Evolutionary conservation across 1,139 yeast genomes (phyloP).

Genomic region (Waltiozyma sp.): DNA sequence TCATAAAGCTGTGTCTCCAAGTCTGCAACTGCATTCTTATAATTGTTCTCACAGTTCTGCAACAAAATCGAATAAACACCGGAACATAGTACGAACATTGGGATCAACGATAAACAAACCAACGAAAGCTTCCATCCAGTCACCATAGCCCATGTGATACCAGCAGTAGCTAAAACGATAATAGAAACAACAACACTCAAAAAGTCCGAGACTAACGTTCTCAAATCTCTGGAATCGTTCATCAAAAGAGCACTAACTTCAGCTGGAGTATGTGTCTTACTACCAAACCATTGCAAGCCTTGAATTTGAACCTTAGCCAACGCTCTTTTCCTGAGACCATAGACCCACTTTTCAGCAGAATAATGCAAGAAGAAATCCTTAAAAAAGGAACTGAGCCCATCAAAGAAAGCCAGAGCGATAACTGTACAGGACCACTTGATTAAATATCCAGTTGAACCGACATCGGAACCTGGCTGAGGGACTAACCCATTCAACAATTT

Average conservation of each 20-base stretch:
- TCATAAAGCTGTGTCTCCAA: constrained; percentile 50
- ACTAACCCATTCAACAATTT: constrained; percentile 50
- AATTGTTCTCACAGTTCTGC: constrained; percentile 43
- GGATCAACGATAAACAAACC: constrained; percentile 68
- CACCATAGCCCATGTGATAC: constrained; percentile 65
- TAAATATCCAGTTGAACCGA: constrained; percentile 27
- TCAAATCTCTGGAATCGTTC: constrained; percentile 73
- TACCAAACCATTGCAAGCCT: constrained; percentile 43
- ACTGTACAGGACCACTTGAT: constrained; percentile 61
- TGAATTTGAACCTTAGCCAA: constrained; percentile 42
- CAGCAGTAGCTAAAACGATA: constrained; percentile 41
- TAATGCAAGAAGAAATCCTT: constrained; percentile 41
- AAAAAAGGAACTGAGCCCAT: constrained; percentile 46
- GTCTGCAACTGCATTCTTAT: constrained; percentile 44
- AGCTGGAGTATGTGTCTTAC: constrained; percentile 32
- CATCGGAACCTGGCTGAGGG: constrained; percentile 21
- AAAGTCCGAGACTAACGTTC: constrained; percentile 53
- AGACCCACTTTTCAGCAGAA: constrained; percentile 63
- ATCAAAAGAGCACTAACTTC: constrained; percentile 57
- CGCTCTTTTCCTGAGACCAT: constrained; percentile 36
- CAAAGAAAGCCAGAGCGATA: constrained; percentile 45
- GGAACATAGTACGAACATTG: constrained; percentile 44
- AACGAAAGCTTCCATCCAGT: constrained; percentile 84
- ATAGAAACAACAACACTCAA: constrained; percentile 44
- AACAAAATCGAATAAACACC: constrained; percentile 40